phyloP scores from a whole-genome alignment of 305 asterid species.

The Fraxinus velutina region DNA sequence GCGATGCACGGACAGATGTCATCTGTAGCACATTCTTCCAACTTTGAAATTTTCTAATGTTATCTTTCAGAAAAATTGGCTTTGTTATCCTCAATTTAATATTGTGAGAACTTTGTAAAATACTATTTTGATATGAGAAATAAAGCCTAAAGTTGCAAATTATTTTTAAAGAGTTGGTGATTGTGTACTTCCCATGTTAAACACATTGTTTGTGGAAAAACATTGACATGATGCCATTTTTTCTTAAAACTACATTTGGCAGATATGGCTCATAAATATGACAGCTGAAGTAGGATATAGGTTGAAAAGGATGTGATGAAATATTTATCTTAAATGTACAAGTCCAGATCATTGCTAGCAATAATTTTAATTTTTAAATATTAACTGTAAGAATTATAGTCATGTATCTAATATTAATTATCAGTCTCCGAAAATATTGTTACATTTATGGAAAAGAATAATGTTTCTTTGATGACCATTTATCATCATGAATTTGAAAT shows the following conservation, averaged over 20 bases:
- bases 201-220: background rate
- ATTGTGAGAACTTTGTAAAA: background rate
- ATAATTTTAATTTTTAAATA: background rate
- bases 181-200: background rate
- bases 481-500: background rate
- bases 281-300: background rate
- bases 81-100: background rate
- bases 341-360: background rate
- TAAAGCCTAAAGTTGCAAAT: background rate
- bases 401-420: background rate
- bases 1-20: background rate
- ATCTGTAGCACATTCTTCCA: background rate
- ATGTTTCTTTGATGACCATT: background rate
- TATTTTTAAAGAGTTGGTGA: conserved; percentile 5
- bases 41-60: background rate
- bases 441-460: background rate
- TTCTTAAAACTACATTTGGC: background rate
- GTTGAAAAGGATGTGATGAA: background rate
- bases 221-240: background rate
- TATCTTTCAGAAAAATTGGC: background rate
- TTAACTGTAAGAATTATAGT: background rate
- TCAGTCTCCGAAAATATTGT: background rate
- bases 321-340: background rate
- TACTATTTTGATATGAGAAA: background rate
- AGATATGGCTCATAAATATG: background rate